These are phyloP conservation scores for Moniliella sp. DNA, from an alignment of 1,284 basidiomycete species.

Conservation along the genomic window DNA sequence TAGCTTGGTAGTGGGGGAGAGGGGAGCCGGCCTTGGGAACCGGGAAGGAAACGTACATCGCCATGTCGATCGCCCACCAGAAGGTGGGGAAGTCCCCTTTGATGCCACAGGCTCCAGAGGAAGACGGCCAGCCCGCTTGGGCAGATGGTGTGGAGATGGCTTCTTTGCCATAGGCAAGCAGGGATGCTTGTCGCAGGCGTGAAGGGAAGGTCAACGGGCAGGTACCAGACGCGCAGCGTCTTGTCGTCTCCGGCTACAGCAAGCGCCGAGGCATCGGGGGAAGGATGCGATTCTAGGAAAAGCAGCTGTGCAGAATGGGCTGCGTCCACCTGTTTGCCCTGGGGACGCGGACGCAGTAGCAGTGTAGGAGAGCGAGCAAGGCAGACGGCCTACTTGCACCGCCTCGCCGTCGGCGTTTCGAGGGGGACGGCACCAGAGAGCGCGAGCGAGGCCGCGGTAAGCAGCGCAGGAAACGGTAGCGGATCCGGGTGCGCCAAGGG, in stretches of 20 bases:
- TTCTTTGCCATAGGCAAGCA: constrained; percentile 10
- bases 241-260: constrained; percentile 27
- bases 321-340: no score
- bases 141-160: constrained; percentile 14
- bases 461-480: no score
- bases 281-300: no score
- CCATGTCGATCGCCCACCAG: constrained; percentile 9
- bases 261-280: no score
- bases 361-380: no score
- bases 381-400: no score
- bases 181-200: constrained; percentile 1
- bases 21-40: background rate
- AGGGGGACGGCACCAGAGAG: no score
- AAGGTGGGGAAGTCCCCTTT: constrained; percentile 1
- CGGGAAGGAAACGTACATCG: constrained; percentile 7
- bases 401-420: no score
- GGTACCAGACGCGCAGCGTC: constrained; percentile 18
- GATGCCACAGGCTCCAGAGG: constrained; percentile 19
- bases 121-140: constrained; percentile 21
- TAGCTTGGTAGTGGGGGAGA: background rate
- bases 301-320: no score
- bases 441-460: no score
- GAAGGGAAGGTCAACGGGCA: constrained; percentile 2
- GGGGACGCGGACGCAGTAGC: no score
- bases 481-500: no score